Conservation (phyloP, 768 basidiomycete species). For the Boletus huronensis region DNA sequence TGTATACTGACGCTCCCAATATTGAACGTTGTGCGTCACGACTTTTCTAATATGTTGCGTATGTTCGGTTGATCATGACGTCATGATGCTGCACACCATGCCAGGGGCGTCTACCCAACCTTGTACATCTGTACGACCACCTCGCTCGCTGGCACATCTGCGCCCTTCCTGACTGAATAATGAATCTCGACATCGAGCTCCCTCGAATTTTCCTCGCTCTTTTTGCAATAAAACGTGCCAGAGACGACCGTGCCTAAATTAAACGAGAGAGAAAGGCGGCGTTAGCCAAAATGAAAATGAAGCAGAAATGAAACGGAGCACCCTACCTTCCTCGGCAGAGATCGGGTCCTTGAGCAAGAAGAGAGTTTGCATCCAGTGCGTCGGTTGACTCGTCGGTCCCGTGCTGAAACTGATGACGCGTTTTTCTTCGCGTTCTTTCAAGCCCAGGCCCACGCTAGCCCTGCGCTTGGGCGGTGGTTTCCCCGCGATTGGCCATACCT, state of each 20-base stretch:
- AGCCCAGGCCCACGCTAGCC: slow-evolving; percentile 47
- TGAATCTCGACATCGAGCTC: slow-evolving; percentile 93
- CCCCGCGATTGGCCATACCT: slow-evolving; percentile 77
- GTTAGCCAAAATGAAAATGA: not conserved
- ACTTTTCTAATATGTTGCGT: not conserved
- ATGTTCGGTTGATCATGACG: too few species aligned
- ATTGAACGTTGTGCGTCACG: too few species aligned
- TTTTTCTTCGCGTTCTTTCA: slow-evolving; percentile 39
- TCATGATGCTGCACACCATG: not conserved
- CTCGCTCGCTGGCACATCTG: slow-evolving; percentile 34
- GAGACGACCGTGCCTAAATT: slow-evolving; percentile 62
- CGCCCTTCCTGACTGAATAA: slow-evolving; percentile 49
- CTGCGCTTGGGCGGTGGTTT: slow-evolving; percentile 58
- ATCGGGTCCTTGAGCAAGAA: slow-evolving; percentile 84
- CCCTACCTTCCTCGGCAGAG: slow-evolving; percentile 65
- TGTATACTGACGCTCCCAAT: not conserved
- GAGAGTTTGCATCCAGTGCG: slow-evolving; percentile 96
- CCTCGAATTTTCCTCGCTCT: slow-evolving; percentile 75
- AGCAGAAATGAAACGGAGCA: not conserved
- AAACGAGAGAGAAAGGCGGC: not conserved
- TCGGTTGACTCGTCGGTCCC: slow-evolving; percentile 79
- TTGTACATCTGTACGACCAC: slow-evolving; percentile 76
- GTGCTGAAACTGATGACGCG: slow-evolving; percentile 79
- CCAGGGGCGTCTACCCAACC: slow-evolving; percentile 49
- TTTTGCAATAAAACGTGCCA: slow-evolving; percentile 82